Percentiles rank a stretch among this genome's conserved stretches.
These are phyloP conservation scores for Coniella lustricola DNA, from an alignment of 2,329 filamentous ascomycete genomes.

Conservation along the genomic window DNA sequence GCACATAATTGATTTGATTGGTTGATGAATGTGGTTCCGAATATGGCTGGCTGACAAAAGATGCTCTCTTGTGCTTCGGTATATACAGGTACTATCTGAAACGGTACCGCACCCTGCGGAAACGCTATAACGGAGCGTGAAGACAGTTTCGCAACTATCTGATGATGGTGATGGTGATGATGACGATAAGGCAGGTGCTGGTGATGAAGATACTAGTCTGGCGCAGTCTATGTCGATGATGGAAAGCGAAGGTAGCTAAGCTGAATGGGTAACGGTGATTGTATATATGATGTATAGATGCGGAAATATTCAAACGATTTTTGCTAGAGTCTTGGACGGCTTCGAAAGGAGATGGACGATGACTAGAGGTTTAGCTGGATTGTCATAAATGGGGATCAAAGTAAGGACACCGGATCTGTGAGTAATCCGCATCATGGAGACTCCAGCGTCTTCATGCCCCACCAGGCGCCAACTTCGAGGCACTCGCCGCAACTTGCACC, in stretches of 20 bases:
- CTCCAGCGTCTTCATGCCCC: constrained; percentile 62
- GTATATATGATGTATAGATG: not conserved
- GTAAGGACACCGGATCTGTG: no score
- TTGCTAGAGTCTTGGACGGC: no score
- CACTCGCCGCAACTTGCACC: constrained; percentile 80
- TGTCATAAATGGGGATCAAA: no score
- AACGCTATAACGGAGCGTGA: constrained; percentile 60
- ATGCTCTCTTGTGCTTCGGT: constrained; percentile 7
- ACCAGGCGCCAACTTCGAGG: constrained; percentile 80
- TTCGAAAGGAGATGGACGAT: no score
- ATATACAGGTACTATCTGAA: constrained; percentile 76
- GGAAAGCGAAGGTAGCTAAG: no score
- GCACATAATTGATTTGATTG: no score
- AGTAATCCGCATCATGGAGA: not conserved
- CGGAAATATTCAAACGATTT: not conserved
- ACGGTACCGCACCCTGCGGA: constrained; percentile 76
- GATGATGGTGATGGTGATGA: not conserved
- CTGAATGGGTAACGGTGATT: not conserved
- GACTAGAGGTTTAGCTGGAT: no score
- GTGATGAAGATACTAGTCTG: not conserved
- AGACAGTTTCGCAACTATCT: not conserved
- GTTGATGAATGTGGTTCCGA: no score
- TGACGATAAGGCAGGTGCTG: not conserved
- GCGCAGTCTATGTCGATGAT: not conserved
- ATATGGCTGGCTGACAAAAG: not conserved